Evolutionary conservation across 805 yeast genomes (phyloP).

Genomic region (Teunomyces panamensis): DNA sequence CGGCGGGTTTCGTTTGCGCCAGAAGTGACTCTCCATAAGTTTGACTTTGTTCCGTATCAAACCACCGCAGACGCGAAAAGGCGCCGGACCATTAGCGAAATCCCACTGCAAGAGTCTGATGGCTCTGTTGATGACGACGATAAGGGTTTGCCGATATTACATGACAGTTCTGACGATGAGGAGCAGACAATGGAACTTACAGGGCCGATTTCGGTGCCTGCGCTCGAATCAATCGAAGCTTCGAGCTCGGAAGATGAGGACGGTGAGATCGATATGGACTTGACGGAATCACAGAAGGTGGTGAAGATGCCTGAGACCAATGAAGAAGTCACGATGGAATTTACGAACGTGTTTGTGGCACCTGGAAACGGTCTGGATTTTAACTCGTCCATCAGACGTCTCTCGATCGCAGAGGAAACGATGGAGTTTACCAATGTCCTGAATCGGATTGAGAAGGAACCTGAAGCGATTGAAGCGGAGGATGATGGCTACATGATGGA

Average conservation of each 20-base stretch:
- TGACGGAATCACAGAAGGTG: constrained; percentile 9
- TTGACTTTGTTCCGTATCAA: constrained; percentile 33
- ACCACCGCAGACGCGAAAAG: constrained; percentile 15
- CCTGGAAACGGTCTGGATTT: neutral
- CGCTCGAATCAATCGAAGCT: neutral
- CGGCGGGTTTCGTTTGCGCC: constrained; percentile 78
- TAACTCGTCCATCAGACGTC: neutral
- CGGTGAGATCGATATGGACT: constrained; percentile 23
- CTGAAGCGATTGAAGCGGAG: neutral
- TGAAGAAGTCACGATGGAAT: constrained; percentile 9
- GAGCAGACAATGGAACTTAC: constrained; percentile 31
- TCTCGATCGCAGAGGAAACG: neutral
- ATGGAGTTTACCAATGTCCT: constrained; percentile 8
- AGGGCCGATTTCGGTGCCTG: constrained; percentile 2
- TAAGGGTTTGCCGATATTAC: constrained; percentile 15
- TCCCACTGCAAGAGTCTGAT: constrained; percentile 10
- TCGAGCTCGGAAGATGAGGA: constrained; percentile 9
- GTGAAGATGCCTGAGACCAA: neutral
- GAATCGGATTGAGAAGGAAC: neutral
- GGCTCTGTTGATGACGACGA: constrained; percentile 6
- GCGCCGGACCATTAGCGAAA: constrained; percentile 26
- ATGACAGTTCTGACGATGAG: constrained; percentile 24
- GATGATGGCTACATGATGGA: neutral
- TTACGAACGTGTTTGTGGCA: constrained; percentile 5
- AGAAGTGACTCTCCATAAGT: constrained; percentile 63